Base-by-base conservation (phyloP, 2,329 filamentous ascomycete genomes). In the Diplodia sapinea region DNA sequence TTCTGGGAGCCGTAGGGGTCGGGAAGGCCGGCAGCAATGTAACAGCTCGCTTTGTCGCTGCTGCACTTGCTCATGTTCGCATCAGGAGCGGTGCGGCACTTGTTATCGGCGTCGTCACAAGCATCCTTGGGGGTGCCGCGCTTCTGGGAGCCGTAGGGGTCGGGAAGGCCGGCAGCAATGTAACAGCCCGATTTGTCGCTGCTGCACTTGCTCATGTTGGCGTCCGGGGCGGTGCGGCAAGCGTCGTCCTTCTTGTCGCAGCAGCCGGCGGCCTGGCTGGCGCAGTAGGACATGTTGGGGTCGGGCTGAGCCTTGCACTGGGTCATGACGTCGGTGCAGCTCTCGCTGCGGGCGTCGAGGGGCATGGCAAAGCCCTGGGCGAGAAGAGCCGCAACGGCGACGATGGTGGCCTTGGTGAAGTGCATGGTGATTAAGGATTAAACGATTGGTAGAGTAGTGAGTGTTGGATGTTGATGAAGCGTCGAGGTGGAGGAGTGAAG, bases 401-500 rank as follows among this genome's bases (percentile, higher is more conserved):
- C n/a, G 64, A 66, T 66, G 64, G 64, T 66, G 64, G 64, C 64
- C 54, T 66, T 56, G 54, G 52, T 49, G 64, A 66, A 66, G 26
- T 66, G 23, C 64, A 66, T 66, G 13, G 33, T 66, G 64, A 66
- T 63, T 63, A 51, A n/a, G 59, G 40, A 63, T 63, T 63, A 38
- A 63, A 51, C n/a, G 9, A 12, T 20, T 36, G 43, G 20, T 50
- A 23, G 50, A 38, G 43, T 51, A 63, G 43, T 20, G 59, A 51
- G 43, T 26, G 55, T 43, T 38, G n/a, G 15, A 40, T 17, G 20
- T 36, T 9, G 31, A 29, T 11, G 59, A 51, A 38, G 59, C 15
- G 5, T 47, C 26, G 47, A 63, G 59, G 11, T 3, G 20, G 29
- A 50, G 29, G 59, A 63, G 59, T 51, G 59, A 63, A 38, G 59